A percentile compares a stretch with the other conserved stretches of the same genome.
These are phyloP conservation scores for Penicillium herquei DNA, from an alignment of 495 filamentous ascomycete species.

Conservation along the genomic window DNA sequence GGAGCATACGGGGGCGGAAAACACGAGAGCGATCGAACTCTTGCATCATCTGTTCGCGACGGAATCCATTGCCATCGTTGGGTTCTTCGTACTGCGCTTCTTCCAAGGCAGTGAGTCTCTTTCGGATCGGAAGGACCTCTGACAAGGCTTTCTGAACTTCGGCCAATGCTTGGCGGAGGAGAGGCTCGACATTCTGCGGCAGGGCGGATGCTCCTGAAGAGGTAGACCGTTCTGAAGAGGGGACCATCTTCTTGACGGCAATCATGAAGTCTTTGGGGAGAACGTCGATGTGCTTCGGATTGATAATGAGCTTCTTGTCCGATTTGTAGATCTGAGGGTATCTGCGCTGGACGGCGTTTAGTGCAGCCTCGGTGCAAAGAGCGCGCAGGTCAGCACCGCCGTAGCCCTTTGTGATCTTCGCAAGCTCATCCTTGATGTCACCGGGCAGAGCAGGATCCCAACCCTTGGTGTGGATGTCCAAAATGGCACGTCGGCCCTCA, in stretches of 20 bases:
- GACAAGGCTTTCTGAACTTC: slow-evolving; percentile 66
- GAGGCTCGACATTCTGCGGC: slow-evolving; percentile 73
- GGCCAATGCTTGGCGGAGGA: slow-evolving; percentile 70
- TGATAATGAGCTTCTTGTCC: slow-evolving; percentile 83
- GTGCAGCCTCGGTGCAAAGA: slow-evolving; percentile 92
- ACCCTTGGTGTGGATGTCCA: slow-evolving; percentile 93
- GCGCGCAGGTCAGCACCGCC: slow-evolving; percentile 93
- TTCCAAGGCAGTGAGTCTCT: slow-evolving; percentile 82
- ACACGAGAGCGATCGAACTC: slow-evolving; percentile 88
- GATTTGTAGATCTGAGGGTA: slow-evolving; percentile 96
- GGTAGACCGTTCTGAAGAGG: slow-evolving; percentile 85
- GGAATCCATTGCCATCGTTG: slow-evolving; percentile 75
- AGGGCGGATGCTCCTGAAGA: slow-evolving; percentile 78
- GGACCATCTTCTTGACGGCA: slow-evolving; percentile 91
- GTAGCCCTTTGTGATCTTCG: slow-evolving; percentile 89
- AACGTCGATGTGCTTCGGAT: slow-evolving; percentile 78
- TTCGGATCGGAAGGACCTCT: slow-evolving; percentile 76
- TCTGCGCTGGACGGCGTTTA: slow-evolving; percentile 94
- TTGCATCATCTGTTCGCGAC: slow-evolving; percentile 78
- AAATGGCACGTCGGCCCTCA: slow-evolving; percentile 74
- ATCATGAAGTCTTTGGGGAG: slow-evolving; percentile 94
- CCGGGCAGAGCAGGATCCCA: slow-evolving; percentile 78
- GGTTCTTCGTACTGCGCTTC: slow-evolving; percentile 93
- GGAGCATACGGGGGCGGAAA: slow-evolving; percentile 82
- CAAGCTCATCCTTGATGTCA: slow-evolving; percentile 78